phyloP scores from a whole-genome alignment of 1,284 basidiomycete genomes.

The Abortiporus biennis region DNA sequence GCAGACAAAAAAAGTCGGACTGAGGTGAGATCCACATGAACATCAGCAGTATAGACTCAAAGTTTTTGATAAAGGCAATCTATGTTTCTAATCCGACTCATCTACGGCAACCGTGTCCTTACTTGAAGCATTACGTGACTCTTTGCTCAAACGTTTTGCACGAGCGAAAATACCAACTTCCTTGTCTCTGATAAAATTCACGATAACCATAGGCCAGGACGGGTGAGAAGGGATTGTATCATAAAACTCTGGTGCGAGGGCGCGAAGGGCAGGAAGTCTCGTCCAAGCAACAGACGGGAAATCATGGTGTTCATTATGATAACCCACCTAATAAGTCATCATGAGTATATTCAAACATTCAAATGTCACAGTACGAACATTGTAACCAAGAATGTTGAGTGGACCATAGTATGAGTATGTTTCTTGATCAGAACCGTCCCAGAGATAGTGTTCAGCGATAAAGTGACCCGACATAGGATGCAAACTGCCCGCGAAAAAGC shows the following conservation, averaged over 20 bases:
- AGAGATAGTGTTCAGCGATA: constrained; percentile 94
- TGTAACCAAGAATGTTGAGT: constrained; percentile 91
- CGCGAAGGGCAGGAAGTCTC: constrained; percentile 77
- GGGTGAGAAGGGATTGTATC: constrained; percentile 82
- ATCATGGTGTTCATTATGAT: constrained; percentile 99
- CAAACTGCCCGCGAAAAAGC: constrained; percentile 92
- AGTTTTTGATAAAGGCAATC: too few species aligned
- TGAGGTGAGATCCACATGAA: too few species aligned
- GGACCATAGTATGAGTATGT: constrained; percentile 97
- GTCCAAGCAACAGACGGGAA: constrained; percentile 98
- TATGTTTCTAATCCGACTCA: too few species aligned
- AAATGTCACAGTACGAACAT: constrained; percentile 46
- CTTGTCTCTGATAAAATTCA: constrained; percentile 89
- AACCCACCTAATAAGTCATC: constrained; percentile 67
- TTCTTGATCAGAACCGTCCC: constrained; percentile 87
- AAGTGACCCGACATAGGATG: constrained; percentile 98
- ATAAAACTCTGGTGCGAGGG: constrained; percentile 91
- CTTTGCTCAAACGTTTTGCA: constrained; percentile 26
- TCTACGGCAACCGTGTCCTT: too few species aligned
- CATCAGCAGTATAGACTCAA: too few species aligned
- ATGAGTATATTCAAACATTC: constrained; percentile 2
- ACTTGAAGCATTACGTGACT: constrained; percentile 8
- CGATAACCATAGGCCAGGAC: constrained; percentile 92
- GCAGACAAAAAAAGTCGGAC: not conserved
- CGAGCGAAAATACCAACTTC: constrained; percentile 59